Conservation (phyloP, 2,329 filamentous ascomycete genomes). For the Fonsecaea erecta region DNA sequence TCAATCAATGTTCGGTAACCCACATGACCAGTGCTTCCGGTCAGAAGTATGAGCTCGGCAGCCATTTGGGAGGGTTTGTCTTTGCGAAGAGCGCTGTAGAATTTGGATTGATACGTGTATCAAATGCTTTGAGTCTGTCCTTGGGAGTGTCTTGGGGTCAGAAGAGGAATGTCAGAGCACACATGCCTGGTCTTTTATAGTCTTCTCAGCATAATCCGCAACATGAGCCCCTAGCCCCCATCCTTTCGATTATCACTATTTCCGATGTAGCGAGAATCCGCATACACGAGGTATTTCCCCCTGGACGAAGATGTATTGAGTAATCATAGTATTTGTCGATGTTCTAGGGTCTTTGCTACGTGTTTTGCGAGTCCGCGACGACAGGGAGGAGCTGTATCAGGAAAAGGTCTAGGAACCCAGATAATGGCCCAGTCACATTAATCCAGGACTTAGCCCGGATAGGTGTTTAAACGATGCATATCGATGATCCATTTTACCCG, state of each 20-base stretch:
- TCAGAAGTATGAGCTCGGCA: slow-evolving; percentile 32
- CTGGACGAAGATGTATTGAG: background rate
- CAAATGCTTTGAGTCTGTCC: background rate
- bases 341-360: background rate
- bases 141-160: background rate
- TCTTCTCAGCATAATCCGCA: background rate
- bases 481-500: slow-evolving; percentile 5
- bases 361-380: background rate
- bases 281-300: background rate
- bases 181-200: background rate
- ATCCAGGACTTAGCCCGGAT: background rate
- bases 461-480: background rate
- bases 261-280: background rate
- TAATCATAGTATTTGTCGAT: slow-evolving; percentile 9
- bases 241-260: background rate
- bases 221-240: background rate
- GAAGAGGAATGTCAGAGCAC: background rate
- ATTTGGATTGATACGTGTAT: background rate
- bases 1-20: slow-evolving; percentile 36
- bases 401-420: too few relatives aligned
- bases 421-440: background rate
- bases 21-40: slow-evolving; percentile 38
- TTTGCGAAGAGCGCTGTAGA: background rate
- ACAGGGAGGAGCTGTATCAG: background rate
- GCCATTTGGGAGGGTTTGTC: slow-evolving; percentile 18